Base-by-base conservation (phyloP, 768 basidiomycete species). In the Infundibulicybe gibba region DNA sequence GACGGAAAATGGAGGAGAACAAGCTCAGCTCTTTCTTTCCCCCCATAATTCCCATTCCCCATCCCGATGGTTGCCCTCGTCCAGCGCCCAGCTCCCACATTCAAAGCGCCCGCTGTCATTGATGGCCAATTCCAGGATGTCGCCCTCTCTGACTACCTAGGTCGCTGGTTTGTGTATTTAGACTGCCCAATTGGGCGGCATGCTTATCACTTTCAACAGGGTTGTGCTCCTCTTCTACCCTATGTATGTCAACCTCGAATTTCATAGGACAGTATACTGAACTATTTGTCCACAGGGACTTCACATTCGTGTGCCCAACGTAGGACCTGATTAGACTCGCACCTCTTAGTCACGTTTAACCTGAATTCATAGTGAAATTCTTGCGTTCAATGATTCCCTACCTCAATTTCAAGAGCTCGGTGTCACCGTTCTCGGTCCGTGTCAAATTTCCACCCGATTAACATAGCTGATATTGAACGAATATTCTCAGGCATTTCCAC, bases 151-250 rank as follows among this genome's bases (percentile, higher is more conserved):
- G 80, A 87, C 53, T 90, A 74, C 67, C 67, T 78, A 25, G 91
- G 92, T 30, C 79, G 90, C 85, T 95, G 91, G 91, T 91, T 50
- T 2, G 39, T 40, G 5, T 37, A 15, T 53, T 16, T 38, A n/a
- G n/a, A n/a, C n/a, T n/a, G n/a, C n/a, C n/a, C n/a, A n/a, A n/a
- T n/a, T n/a, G n/a, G n/a, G n/a, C n/a, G n/a, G n/a, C n/a, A n/a
- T n/a, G n/a, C n/a, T n/a, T n/a, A n/a, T n/a, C 32, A 38, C 43
- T 46, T 48, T 37, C n/a, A n/a, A 12, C 54, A 94, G 93, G 92
- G 84, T 94, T n/a, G 77, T 94, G 32, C 80, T 97, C 14, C 78
- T 95, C 66, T 94, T 95, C 72, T 97, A 97, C 70, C 94, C 94
- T 5, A 80, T 95, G 89, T 91, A 69, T 53, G 85, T 13, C 19